These are phyloP conservation scores for Punctularia strigosozonata DNA, from an alignment of 768 basidiomycete species.

Conservation along the genomic window DNA sequence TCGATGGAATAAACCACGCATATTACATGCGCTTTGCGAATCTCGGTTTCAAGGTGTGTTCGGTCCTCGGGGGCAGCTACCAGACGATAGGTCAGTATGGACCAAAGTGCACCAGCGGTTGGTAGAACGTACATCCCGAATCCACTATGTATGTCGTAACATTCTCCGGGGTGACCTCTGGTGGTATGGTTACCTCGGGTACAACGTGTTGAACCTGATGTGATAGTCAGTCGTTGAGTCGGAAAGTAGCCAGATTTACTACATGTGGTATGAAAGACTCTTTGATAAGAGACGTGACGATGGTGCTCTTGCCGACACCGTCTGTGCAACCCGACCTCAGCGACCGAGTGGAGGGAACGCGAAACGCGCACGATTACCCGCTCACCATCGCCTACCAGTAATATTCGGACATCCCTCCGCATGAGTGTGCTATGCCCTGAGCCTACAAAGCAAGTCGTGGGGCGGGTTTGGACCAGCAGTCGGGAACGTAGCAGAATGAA, in stretches of 20 bases:
- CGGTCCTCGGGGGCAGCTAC: constrained; percentile 80
- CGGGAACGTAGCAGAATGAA: no score
- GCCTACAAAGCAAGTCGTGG: no score
- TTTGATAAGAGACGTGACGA: constrained; percentile 94
- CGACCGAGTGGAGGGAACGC: constrained; percentile 3
- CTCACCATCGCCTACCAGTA: constrained; percentile 89
- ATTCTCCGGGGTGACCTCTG: constrained; percentile 94
- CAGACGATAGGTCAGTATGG: constrained; percentile 5
- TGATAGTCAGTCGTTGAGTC: constrained; percentile 1
- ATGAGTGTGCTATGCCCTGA: no score
- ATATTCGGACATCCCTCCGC: constrained; percentile 89
- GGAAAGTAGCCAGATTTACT: constrained; percentile 7
- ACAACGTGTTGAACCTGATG: constrained; percentile 85
- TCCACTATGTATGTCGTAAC: constrained; percentile 98
- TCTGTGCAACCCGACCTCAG: constrained; percentile 34
- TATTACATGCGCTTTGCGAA: constrained; percentile 95
- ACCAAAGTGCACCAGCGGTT: not conserved
- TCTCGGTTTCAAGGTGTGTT: constrained; percentile 84
- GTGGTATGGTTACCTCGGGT: constrained; percentile 96
- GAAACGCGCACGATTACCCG: no score
- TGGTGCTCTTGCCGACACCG: constrained; percentile 96
- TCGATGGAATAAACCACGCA: constrained; percentile 97
- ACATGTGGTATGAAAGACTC: constrained; percentile 89
- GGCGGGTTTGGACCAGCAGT: no score
- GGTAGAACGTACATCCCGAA: constrained; percentile 65